Evolutionary conservation across 106 monocot species (phyloP), one percentile per base, ranked within the genome.

Genomic region (Iris macrosiphon): DNA sequence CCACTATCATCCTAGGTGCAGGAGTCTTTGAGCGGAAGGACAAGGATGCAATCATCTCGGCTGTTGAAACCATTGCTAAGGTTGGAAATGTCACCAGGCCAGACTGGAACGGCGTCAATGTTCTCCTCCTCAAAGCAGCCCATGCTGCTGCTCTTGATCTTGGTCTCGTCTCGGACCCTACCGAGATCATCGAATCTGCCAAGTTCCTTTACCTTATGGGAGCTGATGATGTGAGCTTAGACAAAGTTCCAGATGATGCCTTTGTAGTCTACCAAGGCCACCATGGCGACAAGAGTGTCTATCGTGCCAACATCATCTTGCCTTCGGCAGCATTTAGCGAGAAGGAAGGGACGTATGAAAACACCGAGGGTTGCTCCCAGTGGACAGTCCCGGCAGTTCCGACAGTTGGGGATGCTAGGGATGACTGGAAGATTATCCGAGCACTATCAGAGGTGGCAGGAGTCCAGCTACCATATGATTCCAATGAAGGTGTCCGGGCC

Each of bases 191-290:
- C 26, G 60, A 55, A 15, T 64, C 80, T 14, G 72, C 87, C 1
- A 91, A 92, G 59, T 99, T 99, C 34, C 45, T 99, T 40, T 99
- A 92, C 61, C 64, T 99, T 22, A 87, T 99, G 91, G 98, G 91
- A 28, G 80, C 98, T 3, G 98, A 99, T 56, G 98, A 99, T 57
- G 55, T 70, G 31, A 65, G 38, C 64, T 40, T 87, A 19, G 80
- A 78, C 2, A 75, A 75, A 4, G 47, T 99, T 54, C 78, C 98
- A 1, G 60, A 84, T 27, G 91, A 99, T 65, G 90, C 91, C 6
- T 99, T 99, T 66, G 91, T 99, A 4, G 75, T 99, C 14, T 99
- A 99, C 48, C 98, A 99, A 61, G 98, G 91, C 6, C 98, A 99
- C 52, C 98, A 99, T 72, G 98, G 91, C 4, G 98, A 99, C 66